phyloP scores from a whole-genome alignment of 1,284 basidiomycete genomes.

The Naganishia liquefaciens region DNA sequence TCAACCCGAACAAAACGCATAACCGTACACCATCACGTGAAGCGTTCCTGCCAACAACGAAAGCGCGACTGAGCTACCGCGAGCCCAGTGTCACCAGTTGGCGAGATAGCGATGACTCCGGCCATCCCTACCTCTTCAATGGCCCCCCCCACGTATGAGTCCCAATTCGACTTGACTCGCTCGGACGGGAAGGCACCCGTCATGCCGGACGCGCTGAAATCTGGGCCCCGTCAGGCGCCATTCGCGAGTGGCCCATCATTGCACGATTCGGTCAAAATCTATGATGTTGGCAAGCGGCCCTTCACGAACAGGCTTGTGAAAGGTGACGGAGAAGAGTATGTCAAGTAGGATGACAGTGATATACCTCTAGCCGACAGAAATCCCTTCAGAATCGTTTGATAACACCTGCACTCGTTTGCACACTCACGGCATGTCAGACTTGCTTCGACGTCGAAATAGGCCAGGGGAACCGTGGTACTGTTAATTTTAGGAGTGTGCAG shows the following conservation, averaged over 20 bases:
- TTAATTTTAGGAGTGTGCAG: too few relatives aligned
- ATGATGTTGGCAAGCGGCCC: slow-evolving; percentile 7
- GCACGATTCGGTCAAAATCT: slow-evolving; percentile 3
- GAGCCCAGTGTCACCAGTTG: background rate
- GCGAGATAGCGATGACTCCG: background rate
- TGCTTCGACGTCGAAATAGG: too few relatives aligned
- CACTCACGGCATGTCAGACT: background rate
- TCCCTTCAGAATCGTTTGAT: slow-evolving; percentile 14
- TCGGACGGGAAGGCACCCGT: slow-evolving; percentile 4
- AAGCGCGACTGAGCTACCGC: background rate
- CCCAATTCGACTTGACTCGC: background rate
- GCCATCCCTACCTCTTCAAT: background rate
- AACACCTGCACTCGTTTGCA: background rate
- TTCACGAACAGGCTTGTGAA: slow-evolving; percentile 13
- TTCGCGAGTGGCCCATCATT: slow-evolving; percentile 1
- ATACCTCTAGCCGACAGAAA: slow-evolving; percentile 12
- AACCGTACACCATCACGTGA: slow-evolving; percentile 7
- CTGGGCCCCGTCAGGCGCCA: slow-evolving; percentile 5
- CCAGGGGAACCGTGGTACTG: too few relatives aligned
- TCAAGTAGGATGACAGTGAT: background rate
- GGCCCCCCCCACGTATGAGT: background rate
- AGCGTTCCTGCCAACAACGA: background rate
- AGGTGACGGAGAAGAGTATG: background rate
- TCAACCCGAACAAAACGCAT: slow-evolving; percentile 15
- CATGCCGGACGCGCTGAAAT: background rate